Evolutionary conservation across 2,329 filamentous ascomycete genomes (phyloP).

Genomic region (Tolypocladium capitatum): DNA sequence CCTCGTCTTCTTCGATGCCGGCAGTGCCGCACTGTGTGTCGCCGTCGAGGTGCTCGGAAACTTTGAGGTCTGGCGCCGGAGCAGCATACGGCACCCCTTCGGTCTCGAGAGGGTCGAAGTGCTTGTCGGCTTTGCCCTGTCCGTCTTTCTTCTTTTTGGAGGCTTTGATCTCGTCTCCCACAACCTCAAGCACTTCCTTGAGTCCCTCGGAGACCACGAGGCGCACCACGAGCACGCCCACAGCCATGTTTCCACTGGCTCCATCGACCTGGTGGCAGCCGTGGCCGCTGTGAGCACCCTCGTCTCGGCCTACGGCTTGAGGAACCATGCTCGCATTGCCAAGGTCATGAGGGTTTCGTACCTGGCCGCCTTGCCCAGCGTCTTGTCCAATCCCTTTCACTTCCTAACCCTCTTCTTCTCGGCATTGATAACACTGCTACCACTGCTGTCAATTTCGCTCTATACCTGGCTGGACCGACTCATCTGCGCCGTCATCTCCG

Average conservation of each 20-base stretch:
- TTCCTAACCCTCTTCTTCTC: constrained; percentile 87
- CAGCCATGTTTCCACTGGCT: constrained; percentile 55
- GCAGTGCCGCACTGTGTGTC: constrained; percentile 83
- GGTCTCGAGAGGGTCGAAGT: constrained; percentile 87
- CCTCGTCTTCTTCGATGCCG: constrained; percentile 87
- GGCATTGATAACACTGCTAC: constrained; percentile 63
- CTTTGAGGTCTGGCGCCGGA: constrained; percentile 94
- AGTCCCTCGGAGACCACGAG: constrained; percentile 45
- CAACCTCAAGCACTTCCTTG: constrained; percentile 83
- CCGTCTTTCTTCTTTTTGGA: constrained; percentile 92
- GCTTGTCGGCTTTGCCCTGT: constrained; percentile 89
- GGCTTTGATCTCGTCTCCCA: constrained; percentile 92
- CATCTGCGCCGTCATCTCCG: constrained; percentile 67
- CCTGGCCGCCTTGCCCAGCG: constrained; percentile 65
- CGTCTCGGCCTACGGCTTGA: constrained; percentile 72
- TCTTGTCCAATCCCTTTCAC: constrained; percentile 92
- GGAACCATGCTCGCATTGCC: constrained; percentile 85
- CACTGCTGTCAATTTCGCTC: constrained; percentile 66
- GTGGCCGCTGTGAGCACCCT: constrained; percentile 73
- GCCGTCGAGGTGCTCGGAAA: constrained; percentile 87
- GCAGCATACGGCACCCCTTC: constrained; percentile 86
- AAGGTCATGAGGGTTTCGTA: constrained; percentile 81
- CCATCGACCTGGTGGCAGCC: constrained; percentile 67
- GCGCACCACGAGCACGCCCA: constrained; percentile 60
- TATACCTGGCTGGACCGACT: constrained; percentile 74